Conservation (phyloP, 2,329 filamentous ascomycete species). For the Bipolaris sorokiniana region DNA sequence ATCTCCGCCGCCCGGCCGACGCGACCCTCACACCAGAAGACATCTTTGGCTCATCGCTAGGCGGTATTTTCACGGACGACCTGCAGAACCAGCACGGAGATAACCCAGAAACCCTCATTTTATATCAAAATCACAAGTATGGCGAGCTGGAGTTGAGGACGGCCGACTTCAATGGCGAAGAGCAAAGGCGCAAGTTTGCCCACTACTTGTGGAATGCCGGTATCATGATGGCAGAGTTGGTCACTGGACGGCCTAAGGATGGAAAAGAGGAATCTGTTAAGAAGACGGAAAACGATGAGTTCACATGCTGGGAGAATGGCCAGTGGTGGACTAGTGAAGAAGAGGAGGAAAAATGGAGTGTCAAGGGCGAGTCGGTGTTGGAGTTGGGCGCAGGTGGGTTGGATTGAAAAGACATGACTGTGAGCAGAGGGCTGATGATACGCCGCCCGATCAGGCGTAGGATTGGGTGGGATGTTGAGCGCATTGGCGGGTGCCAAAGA, state of each 20-base stretch:
- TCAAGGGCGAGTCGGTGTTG: constrained; percentile 60
- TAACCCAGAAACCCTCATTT: constrained; percentile 59
- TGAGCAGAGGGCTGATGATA: constrained; percentile 38
- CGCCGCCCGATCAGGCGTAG: constrained; percentile 46
- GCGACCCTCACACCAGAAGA: constrained; percentile 60
- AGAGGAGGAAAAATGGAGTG: constrained; percentile 51
- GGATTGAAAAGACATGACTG: constrained; percentile 19
- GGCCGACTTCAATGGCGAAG: constrained; percentile 57
- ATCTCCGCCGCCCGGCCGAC: constrained; percentile 32
- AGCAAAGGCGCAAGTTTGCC: constrained; percentile 67
- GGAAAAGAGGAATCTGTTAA: neutral
- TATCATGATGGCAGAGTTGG: constrained; percentile 54
- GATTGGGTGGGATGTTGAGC: constrained; percentile 56
- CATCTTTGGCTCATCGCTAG: constrained; percentile 64
- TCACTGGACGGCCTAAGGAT: constrained; percentile 39
- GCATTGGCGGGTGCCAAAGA: constrained; percentile 53
- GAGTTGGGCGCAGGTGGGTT: constrained; percentile 72
- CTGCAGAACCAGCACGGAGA: constrained; percentile 71
- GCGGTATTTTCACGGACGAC: constrained; percentile 72
- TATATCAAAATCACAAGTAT: constrained; percentile 59
- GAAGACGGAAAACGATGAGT: constrained; percentile 3
- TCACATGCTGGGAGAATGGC: constrained; percentile 22
- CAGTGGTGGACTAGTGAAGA: constrained; percentile 43
- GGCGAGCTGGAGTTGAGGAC: constrained; percentile 49
- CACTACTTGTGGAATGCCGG: constrained; percentile 77